Evolutionary conservation across 2,329 filamentous ascomycete genomes (phyloP).

Genomic region (Samsoniella hepiali): DNA sequence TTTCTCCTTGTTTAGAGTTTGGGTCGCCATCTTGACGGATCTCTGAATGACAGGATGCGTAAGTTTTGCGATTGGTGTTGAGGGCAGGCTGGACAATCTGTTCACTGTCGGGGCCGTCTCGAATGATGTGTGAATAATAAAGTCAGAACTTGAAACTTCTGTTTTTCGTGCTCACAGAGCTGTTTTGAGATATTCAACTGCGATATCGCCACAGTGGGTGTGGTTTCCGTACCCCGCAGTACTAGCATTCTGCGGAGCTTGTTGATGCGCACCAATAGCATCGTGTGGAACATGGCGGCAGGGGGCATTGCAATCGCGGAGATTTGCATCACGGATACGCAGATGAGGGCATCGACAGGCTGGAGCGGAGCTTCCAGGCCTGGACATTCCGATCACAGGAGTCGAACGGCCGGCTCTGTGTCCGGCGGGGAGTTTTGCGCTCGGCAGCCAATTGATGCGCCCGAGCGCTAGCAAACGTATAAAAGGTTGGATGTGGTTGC

Average conservation of each 20-base stretch:
- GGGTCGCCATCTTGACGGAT: slow-evolving; percentile 26
- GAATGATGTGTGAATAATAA: background rate
- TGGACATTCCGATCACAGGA: background rate
- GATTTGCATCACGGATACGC: background rate
- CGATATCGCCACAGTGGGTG: slow-evolving; percentile 9
- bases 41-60: background rate
- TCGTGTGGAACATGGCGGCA: slow-evolving; percentile 1
- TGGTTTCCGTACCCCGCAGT: slow-evolving; percentile 10
- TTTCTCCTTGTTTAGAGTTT: slow-evolving; percentile 27
- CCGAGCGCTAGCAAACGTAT: background rate
- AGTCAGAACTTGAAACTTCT: background rate
- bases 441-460: background rate
- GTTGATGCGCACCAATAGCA: slow-evolving; percentile 19
- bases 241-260: slow-evolving; percentile 6
- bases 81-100: background rate
- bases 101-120: background rate
- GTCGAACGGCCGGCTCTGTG: background rate
- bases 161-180: no score
- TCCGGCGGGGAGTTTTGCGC: background rate
- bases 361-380: background rate
- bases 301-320: background rate
- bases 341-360: background rate
- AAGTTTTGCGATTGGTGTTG: background rate
- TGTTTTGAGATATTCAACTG: background rate
- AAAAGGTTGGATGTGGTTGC: background rate